Evolutionary conservation across 2,329 filamentous ascomycete species (phyloP), one percentile per base, ranked within the genome.

Genomic region (Dendrostoma leiphaemia): DNA sequence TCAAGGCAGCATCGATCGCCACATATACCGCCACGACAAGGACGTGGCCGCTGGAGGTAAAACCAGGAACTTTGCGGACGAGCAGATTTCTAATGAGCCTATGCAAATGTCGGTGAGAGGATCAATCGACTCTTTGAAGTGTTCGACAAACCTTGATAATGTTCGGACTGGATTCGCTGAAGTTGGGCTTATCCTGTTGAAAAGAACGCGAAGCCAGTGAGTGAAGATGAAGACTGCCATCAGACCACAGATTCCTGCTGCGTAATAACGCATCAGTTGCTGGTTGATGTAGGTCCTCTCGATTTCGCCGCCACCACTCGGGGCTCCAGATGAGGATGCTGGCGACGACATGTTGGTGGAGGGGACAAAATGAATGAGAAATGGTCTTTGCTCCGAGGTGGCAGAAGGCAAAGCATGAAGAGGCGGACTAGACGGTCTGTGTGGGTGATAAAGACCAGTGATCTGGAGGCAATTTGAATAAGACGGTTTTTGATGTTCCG

Each of bases 21-120:
- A 67, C 59, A 46, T 69, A 71, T 12, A 64, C 57, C 1, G 60
- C 49, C 2, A 69, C 64, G 3, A 69, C 54, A 7, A 70, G 48
- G 6, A 63, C 66, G 56, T 71, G 68, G 2, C 69, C 69, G 2
- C 64, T 62, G 3, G 69, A 71, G 29, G 62, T 63, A 54, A 71
- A 65, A 1, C 66, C 66, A 2, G 66, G 64, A 2, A 66, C 57
- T 40, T 63, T 66, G 8, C 66, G 62, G 26, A 70, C 58, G 6
- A 70, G 58, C 3, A 68, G 15, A 15, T 65, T 70, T 28, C 68
- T 64, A 7, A 58, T 49, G 9, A 59, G 51, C 38, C 66, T 68
- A 9, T 28, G 17, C 17, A 12, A 15, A 19, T 15, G 15, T 50
- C 2, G 47, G 34, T 8, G 15, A n/a, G n/a, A n/a, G n/a, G n/a